Base-by-base conservation (phyloP, 1,284 basidiomycete species). In the Rhodotorula sp. region DNA sequence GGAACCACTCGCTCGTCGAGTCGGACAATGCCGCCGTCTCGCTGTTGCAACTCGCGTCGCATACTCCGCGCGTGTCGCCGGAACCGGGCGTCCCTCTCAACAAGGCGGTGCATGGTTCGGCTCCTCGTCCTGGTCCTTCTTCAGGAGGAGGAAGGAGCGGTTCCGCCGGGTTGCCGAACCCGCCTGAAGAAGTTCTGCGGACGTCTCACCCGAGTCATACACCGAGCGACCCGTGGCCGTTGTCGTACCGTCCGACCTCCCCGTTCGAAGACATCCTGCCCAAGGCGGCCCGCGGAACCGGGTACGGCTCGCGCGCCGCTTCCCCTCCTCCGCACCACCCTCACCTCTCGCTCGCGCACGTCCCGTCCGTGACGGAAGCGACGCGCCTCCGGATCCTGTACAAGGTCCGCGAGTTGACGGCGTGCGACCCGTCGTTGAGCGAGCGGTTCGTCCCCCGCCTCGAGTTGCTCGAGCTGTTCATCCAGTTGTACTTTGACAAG, bases 1-100 rank as follows among this genome's bases (percentile, higher is more conserved):
- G 47, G 34, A 71, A 61, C 49, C 62, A 71, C 52, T 71, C 70
- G 63, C 62, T 71, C 56, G 66, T 71, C 66, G 70, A 71, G 60
- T 71, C 70, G 28, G 70, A 72, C 77, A 78, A 21, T 68, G 80
- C 49, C 66, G 80, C 69, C 57, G 81, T 60, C 74, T 80, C 18
- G 71, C 78, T 76, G 34, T 64, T 76, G 2, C 74, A 73, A 49
- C 72, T 76, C 61, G 74, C 74, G 6, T 74, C 74, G 31, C 72
- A 72, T 56, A 76, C 74, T 4, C 74, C 74, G 12, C 62, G 72
- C 28, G 70, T 69, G 38, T 76, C 74, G 23, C 74, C 74, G 48
- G 74, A 76, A 58, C 74, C 74, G 10, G 68, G 70, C 49, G n/a
- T 50, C 5, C 63, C 64, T 1, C 23, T 56, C 18, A 54, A 60